Evolutionary conservation across 495 filamentous ascomycete species (phyloP), one percentile per base, ranked within the genome.

Genomic region (Usnea hakonensis): DNA sequence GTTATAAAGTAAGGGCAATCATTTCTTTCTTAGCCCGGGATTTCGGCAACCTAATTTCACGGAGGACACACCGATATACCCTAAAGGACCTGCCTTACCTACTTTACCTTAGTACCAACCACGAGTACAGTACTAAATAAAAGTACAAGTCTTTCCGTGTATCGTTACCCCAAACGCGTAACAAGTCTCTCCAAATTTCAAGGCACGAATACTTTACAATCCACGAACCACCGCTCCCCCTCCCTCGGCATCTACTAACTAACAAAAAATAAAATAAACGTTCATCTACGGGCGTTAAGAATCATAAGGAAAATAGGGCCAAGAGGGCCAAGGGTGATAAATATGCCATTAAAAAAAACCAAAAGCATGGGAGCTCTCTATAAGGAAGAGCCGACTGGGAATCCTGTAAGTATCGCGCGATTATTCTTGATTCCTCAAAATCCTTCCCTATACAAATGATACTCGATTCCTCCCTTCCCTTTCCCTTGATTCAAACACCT

Each of bases 351-450:
- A 50, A 50, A n/a, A 37, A 50, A 65, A 50, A 32, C 54, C 52
- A 56, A 36, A 23, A 32, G 30, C 6, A 43, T 61, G 64, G 59
- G 43, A 52, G 56, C 36, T 57, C 44, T 46, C 36, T 67, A 61
- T 61, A 67, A 67, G 58, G 58, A 67, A 62, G 65, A 67, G 48
- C 60, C 60, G 60, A 55, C 62, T 37, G 65, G 62, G 40, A 62
- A 64, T 64, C 62, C 62, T 67, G 65, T 67, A 58, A 65, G 62
- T 67, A 58, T 44, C 52, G 44, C 52, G 44, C 60, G 17, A 33
- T 56, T 35, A 61, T 52, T 44, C 55, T 21, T 50, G 41, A 43
- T 23, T 19, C 26, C 30, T 23, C 21, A 48, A 40, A 8, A 26
- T 33, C 28, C 32, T 41, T 38, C 40, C 23, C 37, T 16, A 14